phyloP scores from a whole-genome alignment of 768 basidiomycete species.

The Russula brevipes region DNA sequence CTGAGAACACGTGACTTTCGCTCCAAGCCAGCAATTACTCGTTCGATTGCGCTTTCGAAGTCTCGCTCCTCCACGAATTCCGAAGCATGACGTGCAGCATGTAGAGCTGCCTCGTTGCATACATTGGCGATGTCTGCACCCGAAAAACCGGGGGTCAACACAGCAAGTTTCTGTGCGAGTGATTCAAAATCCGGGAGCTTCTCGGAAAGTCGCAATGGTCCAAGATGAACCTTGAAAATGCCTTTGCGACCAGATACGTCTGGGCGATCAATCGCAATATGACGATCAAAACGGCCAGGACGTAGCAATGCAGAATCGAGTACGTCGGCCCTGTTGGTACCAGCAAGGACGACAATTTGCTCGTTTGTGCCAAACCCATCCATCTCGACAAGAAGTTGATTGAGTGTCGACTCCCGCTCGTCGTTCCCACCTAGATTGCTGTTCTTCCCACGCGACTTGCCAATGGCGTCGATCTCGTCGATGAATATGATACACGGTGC shows the following conservation, averaged over 20 bases:
- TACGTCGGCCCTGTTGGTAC: conserved; percentile 95
- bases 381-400: conserved; percentile 98
- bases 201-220: conserved; percentile 67
- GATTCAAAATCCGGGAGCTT: conserved; percentile 45
- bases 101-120: conserved; percentile 94
- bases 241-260: conserved; percentile 92
- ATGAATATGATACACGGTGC: conserved; percentile 99
- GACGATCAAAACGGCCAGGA: conserved; percentile 95
- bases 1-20: conserved; percentile 91
- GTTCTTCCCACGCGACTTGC: conserved; percentile 79
- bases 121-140: conserved; percentile 99
- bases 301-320: conserved; percentile 94
- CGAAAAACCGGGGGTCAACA: conserved; percentile 96
- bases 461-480: conserved; percentile 99
- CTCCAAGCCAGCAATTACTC: conserved; percentile 96
- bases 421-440: conserved; percentile 89
- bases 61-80: conserved; percentile 77
- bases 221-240: conserved; percentile 90
- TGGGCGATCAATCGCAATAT: conserved; percentile 91
- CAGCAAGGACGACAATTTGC: conserved; percentile 93
- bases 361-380: conserved; percentile 98
- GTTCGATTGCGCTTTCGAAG: conserved; percentile 97
- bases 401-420: conserved; percentile 95
- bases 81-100: conserved; percentile 81
- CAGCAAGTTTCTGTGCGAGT: conserved; percentile 89